Conservation (phyloP, 1,284 basidiomycete species). For the Somion occarium region DNA sequence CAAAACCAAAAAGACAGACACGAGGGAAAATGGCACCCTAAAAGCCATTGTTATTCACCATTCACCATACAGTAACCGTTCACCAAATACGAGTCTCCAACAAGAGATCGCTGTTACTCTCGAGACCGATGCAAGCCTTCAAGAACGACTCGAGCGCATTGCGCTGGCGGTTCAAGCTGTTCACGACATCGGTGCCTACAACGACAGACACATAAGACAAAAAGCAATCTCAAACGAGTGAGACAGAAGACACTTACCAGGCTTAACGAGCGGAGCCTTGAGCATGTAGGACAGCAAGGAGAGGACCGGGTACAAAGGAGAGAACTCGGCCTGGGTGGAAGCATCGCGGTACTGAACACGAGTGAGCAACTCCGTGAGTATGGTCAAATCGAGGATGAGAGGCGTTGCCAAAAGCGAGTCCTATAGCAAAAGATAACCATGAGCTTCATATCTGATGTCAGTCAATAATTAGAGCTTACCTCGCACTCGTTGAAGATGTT, state of each 20-base stretch:
- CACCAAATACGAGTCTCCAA: conserved; percentile 88
- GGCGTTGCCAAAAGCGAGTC: conserved; percentile 96
- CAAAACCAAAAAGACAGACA: too few species aligned
- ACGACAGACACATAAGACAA: not conserved
- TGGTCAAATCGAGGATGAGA: conserved; percentile 90
- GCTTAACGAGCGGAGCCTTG: conserved; percentile 97
- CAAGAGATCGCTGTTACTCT: conserved; percentile 77
- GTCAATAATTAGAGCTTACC: conserved; percentile 32
- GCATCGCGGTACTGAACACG: conserved; percentile 82
- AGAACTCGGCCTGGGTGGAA: conserved; percentile 54
- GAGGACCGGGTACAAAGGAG: conserved; percentile 82
- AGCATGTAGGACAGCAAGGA: conserved; percentile 94
- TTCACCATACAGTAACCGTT: conserved; percentile 20
- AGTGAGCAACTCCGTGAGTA: conserved; percentile 93
- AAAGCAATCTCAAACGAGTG: not conserved
- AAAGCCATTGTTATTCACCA: not conserved
- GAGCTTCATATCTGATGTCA: conserved; percentile 11
- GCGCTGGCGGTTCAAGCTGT: conserved; percentile 92
- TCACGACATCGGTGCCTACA: conserved; percentile 82
- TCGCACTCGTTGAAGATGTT: conserved; percentile 98
- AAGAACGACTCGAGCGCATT: conserved; percentile 92
- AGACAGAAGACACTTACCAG: conserved; percentile 46
- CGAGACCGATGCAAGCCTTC: conserved; percentile 88
- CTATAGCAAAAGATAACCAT: conserved; percentile 33
- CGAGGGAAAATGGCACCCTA: not conserved